Percentiles rank a stretch among this genome's conserved stretches.
These are phyloP conservation scores for Flaveria floridana DNA, from an alignment of 140 eudicot genomes.

Conservation along the genomic window DNA sequence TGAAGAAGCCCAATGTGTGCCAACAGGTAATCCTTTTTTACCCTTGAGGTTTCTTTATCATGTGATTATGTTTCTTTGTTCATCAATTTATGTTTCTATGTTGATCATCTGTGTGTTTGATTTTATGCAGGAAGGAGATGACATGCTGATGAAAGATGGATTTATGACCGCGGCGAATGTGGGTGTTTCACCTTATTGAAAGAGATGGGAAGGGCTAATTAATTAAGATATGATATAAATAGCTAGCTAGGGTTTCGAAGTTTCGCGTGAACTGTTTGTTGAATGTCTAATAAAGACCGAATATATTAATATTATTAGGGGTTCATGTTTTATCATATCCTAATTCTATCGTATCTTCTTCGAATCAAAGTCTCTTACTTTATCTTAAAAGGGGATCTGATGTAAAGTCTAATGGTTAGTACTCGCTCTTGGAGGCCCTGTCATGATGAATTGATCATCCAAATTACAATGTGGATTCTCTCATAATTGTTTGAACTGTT, in stretches of 20 bases:
- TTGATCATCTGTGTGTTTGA: slow-evolving; percentile 30
- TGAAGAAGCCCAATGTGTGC: slow-evolving; percentile 92
- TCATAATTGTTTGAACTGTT: slow-evolving; percentile 21
- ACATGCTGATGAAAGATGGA: slow-evolving; percentile 82
- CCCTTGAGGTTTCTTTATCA: slow-evolving; percentile 22
- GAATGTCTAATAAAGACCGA: slow-evolving; percentile 38
- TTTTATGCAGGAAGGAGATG: slow-evolving; percentile 76
- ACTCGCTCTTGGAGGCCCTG: slow-evolving; percentile 23
- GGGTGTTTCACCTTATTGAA: slow-evolving; percentile 79
- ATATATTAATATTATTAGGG: slow-evolving; percentile 35
- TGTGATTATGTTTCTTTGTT: slow-evolving; percentile 32
- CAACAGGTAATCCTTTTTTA: slow-evolving; percentile 65
- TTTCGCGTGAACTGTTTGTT: slow-evolving; percentile 34
- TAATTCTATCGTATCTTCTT: background rate
- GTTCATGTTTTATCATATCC: slow-evolving; percentile 36
- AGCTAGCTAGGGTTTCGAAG: slow-evolving; percentile 42
- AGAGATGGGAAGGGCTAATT: slow-evolving; percentile 25
- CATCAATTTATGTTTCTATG: slow-evolving; percentile 24
- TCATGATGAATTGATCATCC: slow-evolving; percentile 17
- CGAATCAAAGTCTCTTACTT: slow-evolving; percentile 21
- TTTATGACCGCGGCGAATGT: slow-evolving; percentile 76
- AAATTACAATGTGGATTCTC: slow-evolving; percentile 1
- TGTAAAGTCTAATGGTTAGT: slow-evolving; percentile 27
- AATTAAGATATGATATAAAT: slow-evolving; percentile 13
- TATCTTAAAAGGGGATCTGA: slow-evolving; percentile 30